These are phyloP conservation scores for Monosporascus ibericus DNA, from an alignment of 2,329 filamentous ascomycete species.

Conservation along the genomic window DNA sequence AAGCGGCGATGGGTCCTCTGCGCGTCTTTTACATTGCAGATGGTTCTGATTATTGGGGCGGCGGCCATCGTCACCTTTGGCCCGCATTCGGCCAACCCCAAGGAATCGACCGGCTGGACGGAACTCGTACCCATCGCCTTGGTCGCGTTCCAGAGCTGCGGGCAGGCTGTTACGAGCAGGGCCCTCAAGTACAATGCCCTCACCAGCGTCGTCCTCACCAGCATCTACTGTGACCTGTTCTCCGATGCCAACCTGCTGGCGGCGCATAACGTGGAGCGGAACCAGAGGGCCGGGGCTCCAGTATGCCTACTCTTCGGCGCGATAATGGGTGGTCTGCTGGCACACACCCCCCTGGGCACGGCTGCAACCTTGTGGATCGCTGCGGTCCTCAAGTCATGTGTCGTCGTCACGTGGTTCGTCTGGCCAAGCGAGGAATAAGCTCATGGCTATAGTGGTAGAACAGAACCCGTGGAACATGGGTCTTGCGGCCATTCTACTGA, in stretches of 20 bases:
- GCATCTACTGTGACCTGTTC: constrained; percentile 75
- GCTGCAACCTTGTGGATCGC: constrained; percentile 55
- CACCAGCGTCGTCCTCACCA: constrained; percentile 75
- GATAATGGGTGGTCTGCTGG: constrained; percentile 43
- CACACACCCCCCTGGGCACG: constrained; percentile 41
- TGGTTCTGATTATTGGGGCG: constrained; percentile 42
- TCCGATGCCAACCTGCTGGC: constrained; percentile 51
- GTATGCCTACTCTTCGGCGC: constrained; percentile 43
- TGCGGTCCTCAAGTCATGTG: constrained; percentile 46
- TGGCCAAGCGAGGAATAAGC: constrained; percentile 45
- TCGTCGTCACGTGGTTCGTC: constrained; percentile 52
- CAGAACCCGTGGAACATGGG: too few relatives aligned
- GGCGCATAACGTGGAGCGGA: constrained; percentile 40
- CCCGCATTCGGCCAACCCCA: constrained; percentile 30
- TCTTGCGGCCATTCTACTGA: too few relatives aligned
- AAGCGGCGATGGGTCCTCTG: constrained; percentile 60
- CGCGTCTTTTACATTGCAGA: constrained; percentile 50
- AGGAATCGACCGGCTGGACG: constrained; percentile 46
- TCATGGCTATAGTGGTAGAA: too few relatives aligned
- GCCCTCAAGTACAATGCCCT: constrained; percentile 64
- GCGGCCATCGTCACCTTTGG: constrained; percentile 47
- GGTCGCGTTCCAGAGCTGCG: constrained; percentile 70
- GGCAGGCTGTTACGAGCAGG: constrained; percentile 69
- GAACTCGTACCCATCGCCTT: constrained; percentile 62
- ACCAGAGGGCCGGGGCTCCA: constrained; percentile 44